Conservation (phyloP, 176 grass and related monocot genomes). For the Areca catechu region DNA sequence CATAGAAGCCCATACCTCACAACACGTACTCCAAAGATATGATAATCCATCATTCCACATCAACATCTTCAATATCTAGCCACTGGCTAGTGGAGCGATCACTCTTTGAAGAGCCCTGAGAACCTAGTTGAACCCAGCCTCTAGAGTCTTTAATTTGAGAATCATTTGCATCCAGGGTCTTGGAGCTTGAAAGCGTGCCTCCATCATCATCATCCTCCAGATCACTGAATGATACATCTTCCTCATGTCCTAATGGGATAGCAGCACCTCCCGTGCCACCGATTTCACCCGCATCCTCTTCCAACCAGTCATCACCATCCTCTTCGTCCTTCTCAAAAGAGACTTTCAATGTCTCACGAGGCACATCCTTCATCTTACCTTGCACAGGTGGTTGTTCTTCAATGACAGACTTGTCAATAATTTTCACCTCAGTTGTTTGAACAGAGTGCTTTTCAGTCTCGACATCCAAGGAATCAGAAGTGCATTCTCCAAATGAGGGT, state of each 20-base stretch:
- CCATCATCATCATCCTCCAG: slow-evolving; percentile 36
- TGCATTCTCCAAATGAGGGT: slow-evolving; percentile 19
- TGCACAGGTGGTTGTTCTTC: slow-evolving; percentile 41
- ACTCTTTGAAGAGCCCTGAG: slow-evolving; percentile 7
- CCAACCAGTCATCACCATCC: slow-evolving; percentile 46
- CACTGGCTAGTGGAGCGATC: slow-evolving; percentile 20
- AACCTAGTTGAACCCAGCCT: slow-evolving; percentile 29
- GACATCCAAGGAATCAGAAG: slow-evolving; percentile 20
- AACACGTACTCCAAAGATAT: too few species aligned
- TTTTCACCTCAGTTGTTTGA: slow-evolving; percentile 28
- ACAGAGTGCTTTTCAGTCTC: slow-evolving; percentile 41
- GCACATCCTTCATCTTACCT: slow-evolving; percentile 3
- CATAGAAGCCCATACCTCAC: too few species aligned
- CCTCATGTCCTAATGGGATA: slow-evolving; percentile 37
- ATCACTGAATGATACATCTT: slow-evolving; percentile 70
- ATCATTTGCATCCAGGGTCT: slow-evolving; percentile 12
- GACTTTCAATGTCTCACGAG: neutral
- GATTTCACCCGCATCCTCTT: slow-evolving; percentile 23
- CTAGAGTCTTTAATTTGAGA: slow-evolving; percentile 6
- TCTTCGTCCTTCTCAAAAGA: slow-evolving; percentile 15
- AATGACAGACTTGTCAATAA: slow-evolving; percentile 56
- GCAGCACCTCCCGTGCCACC: slow-evolving; percentile 1
- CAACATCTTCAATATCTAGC: slow-evolving; percentile 22
- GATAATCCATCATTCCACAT: slow-evolving; percentile 7
- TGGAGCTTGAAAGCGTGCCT: slow-evolving; percentile 1